Evolutionary conservation across 2,329 filamentous ascomycete genomes (phyloP).

Genomic region (Cercospora nicotianae): DNA sequence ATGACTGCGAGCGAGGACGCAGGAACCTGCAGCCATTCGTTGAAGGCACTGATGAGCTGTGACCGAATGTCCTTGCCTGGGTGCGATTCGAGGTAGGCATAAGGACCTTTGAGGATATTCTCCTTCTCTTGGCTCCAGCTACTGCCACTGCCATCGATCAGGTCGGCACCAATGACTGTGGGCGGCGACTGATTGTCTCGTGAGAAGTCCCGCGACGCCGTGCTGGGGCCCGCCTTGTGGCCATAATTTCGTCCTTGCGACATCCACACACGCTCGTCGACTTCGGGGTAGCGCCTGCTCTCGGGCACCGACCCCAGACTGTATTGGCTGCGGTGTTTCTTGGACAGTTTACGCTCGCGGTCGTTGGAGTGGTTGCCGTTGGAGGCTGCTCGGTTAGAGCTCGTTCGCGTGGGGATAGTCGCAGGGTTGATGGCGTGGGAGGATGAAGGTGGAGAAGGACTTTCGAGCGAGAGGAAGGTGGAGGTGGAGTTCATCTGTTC

Average conservation of each 20-base stretch:
- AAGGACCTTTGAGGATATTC: slow-evolving; percentile 73
- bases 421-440: slow-evolving; percentile 30
- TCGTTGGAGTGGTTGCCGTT: slow-evolving; percentile 35
- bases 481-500: slow-evolving; percentile 19
- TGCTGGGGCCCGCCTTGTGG: slow-evolving; percentile 31
- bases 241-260: slow-evolving; percentile 26
- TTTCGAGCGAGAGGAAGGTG: slow-evolving; percentile 1
- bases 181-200: slow-evolving; percentile 23
- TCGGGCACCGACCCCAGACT: slow-evolving; percentile 31
- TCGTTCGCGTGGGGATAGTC: slow-evolving; percentile 69
- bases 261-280: slow-evolving; percentile 36
- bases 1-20: slow-evolving; percentile 69
- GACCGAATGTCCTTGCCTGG: slow-evolving; percentile 83
- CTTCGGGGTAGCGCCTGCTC: slow-evolving; percentile 25
- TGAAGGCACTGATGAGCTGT: slow-evolving; percentile 78
- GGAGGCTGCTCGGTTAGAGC: slow-evolving; percentile 58
- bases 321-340: slow-evolving; percentile 31
- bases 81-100: slow-evolving; percentile 74
- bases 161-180: slow-evolving; percentile 31
- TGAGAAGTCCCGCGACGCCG: slow-evolving; percentile 27
- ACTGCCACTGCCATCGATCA: slow-evolving; percentile 44
- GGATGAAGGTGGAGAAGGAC: slow-evolving; percentile 12
- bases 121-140: slow-evolving; percentile 75
- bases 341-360: slow-evolving; percentile 16
- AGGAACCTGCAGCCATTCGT: slow-evolving; percentile 76